Percentiles rank a stretch among this genome's conserved stretches.
Evolutionary conservation across 2,329 filamentous ascomycete genomes (phyloP).

Genomic region (Hypoxylon sp.): DNA sequence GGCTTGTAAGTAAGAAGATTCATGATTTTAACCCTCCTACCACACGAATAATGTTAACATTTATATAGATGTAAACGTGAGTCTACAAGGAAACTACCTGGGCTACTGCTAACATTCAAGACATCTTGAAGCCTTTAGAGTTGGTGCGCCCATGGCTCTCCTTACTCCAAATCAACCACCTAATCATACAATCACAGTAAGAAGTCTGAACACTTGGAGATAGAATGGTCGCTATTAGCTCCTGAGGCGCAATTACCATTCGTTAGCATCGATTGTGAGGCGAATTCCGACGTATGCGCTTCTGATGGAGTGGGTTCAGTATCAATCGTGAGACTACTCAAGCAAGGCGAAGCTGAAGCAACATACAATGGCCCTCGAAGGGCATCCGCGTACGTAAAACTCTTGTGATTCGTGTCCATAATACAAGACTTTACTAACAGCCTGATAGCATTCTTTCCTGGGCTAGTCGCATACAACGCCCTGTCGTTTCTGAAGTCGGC

Average conservation of each 20-base stretch:
- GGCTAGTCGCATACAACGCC: constrained; percentile 46
- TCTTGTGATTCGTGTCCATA: neutral
- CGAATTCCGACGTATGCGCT: constrained; percentile 23
- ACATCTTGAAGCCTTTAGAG: constrained; percentile 28
- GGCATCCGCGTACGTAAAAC: constrained; percentile 40
- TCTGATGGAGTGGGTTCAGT: constrained; percentile 27
- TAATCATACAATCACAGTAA: constrained; percentile 28
- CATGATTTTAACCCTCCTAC: no score
- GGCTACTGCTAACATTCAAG: constrained; percentile 1
- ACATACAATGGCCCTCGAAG: constrained; percentile 43
- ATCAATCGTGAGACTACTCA: constrained; percentile 36
- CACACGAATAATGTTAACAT: neutral
- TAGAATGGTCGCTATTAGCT: constrained; percentile 37
- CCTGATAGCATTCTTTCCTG: constrained; percentile 40
- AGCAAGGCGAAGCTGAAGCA: constrained; percentile 24
- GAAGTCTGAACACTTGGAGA: constrained; percentile 37
- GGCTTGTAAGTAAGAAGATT: constrained; percentile 27
- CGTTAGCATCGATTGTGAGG: constrained; percentile 42
- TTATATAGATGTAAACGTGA: constrained; percentile 24
- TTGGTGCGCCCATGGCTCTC: neutral
- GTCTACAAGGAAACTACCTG: neutral
- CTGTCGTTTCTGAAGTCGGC: constrained; percentile 43
- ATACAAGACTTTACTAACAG: constrained; percentile 5
- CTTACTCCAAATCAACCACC: neutral
- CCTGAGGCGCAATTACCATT: constrained; percentile 29